Base-by-base conservation (phyloP, 2,329 filamentous ascomycete species). In the Beauveria brongniartii region DNA sequence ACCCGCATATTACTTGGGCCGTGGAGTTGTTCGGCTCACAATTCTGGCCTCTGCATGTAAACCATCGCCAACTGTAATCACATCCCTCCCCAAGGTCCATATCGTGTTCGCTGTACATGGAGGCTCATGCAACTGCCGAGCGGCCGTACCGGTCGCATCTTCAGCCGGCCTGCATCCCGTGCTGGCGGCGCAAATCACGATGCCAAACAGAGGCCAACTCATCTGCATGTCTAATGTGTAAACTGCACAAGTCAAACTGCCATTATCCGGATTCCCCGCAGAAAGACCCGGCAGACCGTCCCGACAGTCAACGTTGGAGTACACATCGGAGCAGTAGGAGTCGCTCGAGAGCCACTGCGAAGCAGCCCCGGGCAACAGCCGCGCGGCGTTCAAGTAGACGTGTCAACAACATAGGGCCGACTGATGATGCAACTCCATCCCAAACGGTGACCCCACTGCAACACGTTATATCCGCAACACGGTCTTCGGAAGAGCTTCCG, bases 111-210 rank as follows among this genome's bases (percentile, higher is more conserved):
- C 12, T 10, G 30, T 34, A 34, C 37, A 59, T 59, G 56, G 40
- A 46, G 16, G 22, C 26, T 6, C 12, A 18, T 8, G 18, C 10
- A 1, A 8, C 30, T 12, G 63, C 62, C 46, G 63, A 64, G 10
- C 65, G 84, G 50, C 84, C 83, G 3, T 86, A 86, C 67, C 75
- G 84, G 62, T 86, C 83, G 8, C 84, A 86, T 71, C 78, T 84
- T 63, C 79, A 81, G 44, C 82, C 83, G 55, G 84, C 84, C 9
- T 87, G 84, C 71, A 73, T 82, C 57, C 73, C 82, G 16, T 87
- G 84, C 67, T 78, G 84, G 58, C 79, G 79, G 63, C 78, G 84
- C 63, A 86, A 86, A 69, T 84, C 82, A 2, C 77, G 84, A 64
- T 87, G 84, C 68, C 84, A 82, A 20, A 78, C 83, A 30, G 82